Percentiles rank a stretch among this genome's conserved stretches.
Conservation (phyloP, 306 rosid genomes). For the Malus domestica region DNA sequence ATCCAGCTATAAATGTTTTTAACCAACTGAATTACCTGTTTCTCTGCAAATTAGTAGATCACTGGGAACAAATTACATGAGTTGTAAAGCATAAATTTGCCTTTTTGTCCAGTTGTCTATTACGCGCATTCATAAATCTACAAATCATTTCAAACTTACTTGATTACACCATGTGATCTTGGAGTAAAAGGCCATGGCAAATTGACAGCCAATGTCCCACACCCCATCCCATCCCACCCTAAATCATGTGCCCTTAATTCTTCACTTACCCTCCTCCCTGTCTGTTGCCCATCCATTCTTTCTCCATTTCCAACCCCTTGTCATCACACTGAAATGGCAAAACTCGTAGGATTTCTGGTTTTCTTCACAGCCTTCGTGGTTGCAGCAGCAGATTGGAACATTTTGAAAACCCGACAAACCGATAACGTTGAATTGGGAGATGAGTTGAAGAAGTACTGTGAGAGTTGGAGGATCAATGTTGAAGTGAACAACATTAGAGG, state of each 20-base stretch:
- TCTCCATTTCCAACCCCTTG: neutral
- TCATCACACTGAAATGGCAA: constrained; percentile 25
- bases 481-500: constrained; percentile 45
- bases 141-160: neutral
- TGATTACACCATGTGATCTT: constrained; percentile 23
- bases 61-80: neutral
- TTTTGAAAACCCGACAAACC: constrained; percentile 22
- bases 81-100: neutral
- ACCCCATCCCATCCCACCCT: constrained; percentile 8
- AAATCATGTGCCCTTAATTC: constrained; percentile 1
- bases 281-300: neutral
- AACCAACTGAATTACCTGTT: too few species aligned
- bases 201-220: constrained; percentile 12
- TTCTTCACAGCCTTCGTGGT: constrained; percentile 22
- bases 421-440: constrained; percentile 13
- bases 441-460: constrained; percentile 54
- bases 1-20: too few species aligned
- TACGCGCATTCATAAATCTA: constrained; percentile 1
- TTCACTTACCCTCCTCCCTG: neutral
- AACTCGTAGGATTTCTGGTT: constrained; percentile 25
- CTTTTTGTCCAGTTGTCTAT: neutral
- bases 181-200: neutral
- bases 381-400: constrained; percentile 51
- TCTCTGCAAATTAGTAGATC: too few species aligned
- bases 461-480: constrained; percentile 70